These are phyloP conservation scores for Firmiana major DNA, from an alignment of 345 rosid species.

Conservation along the genomic window DNA sequence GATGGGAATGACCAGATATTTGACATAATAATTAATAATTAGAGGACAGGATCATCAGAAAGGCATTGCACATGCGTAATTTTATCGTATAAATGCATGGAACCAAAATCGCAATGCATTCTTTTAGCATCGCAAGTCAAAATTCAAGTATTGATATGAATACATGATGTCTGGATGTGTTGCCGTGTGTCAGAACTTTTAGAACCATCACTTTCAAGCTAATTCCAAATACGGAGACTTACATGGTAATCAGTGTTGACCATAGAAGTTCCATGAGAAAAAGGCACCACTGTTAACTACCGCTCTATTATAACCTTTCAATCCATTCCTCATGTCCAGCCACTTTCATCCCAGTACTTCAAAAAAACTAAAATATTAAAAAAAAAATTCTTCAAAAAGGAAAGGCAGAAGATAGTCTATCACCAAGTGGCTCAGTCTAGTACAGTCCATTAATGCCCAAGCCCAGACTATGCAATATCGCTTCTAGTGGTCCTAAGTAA, in stretches of 20 bases:
- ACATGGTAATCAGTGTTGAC: not conserved
- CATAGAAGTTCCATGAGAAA: not conserved
- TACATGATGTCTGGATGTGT: not conserved
- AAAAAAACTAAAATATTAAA: not conserved
- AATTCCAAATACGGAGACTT: not conserved
- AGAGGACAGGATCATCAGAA: not conserved
- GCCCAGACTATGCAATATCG: not conserved
- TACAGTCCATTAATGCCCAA: not conserved
- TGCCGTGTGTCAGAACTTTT: not conserved
- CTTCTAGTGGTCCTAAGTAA: not conserved
- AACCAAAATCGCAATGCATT: not conserved
- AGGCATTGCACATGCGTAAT: not conserved
- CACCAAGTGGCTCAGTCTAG: not conserved
- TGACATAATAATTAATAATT: not conserved
- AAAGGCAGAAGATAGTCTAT: no score
- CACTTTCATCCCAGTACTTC: not conserved
- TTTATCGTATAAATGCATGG: not conserved
- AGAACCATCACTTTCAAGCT: not conserved
- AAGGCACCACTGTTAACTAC: not conserved
- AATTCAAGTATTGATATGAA: not conserved
- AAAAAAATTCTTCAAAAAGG: not conserved
- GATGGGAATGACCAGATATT: not conserved
- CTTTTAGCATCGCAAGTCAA: not conserved
- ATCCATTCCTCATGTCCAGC: not conserved
- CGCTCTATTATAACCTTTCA: not conserved